Conservation (phyloP, 2,329 filamentous ascomycete species). For the Fusarium luffae region DNA sequence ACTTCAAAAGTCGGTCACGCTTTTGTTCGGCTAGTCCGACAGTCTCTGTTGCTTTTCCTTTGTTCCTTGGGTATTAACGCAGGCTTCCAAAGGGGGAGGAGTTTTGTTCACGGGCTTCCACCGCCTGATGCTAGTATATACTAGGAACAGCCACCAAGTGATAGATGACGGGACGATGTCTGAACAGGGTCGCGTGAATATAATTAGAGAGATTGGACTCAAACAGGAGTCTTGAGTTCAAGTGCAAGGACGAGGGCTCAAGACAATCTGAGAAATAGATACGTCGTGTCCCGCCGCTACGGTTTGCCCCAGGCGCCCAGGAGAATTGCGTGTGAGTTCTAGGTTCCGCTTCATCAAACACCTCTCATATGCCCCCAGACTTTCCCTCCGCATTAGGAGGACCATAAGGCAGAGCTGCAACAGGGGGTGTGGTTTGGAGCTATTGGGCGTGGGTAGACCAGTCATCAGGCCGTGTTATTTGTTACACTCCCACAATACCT, state of each 20-base stretch:
- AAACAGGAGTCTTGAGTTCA: slow-evolving; percentile 24
- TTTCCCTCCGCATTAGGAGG: slow-evolving; percentile 39
- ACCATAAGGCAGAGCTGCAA: slow-evolving; percentile 31
- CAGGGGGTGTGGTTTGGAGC: slow-evolving; percentile 37
- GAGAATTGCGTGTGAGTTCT: slow-evolving; percentile 32
- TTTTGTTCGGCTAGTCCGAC: slow-evolving; percentile 27
- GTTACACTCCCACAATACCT: slow-evolving; percentile 45
- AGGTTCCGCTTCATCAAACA: slow-evolving; percentile 44
- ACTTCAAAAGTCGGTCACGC: slow-evolving; percentile 42
- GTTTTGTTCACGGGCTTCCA: slow-evolving; percentile 41
- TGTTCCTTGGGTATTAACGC: slow-evolving; percentile 34
- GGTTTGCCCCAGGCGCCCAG: slow-evolving; percentile 33
- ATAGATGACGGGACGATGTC: slow-evolving; percentile 42
- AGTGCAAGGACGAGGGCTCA: slow-evolving; percentile 28
- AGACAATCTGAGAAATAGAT: slow-evolving; percentile 35
- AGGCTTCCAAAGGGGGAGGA: slow-evolving; percentile 31
- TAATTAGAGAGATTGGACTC: slow-evolving; percentile 19
- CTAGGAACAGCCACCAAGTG: slow-evolving; percentile 45
- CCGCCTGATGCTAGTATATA: slow-evolving; percentile 40
- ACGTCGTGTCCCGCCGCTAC: slow-evolving; percentile 39
- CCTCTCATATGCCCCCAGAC: slow-evolving; percentile 28
- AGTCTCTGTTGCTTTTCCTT: slow-evolving; percentile 34
- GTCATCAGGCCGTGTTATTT: slow-evolving; percentile 33
- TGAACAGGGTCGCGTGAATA: slow-evolving; percentile 14
- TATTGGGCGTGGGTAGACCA: slow-evolving; percentile 31